Evolutionary conservation across 2,329 filamentous ascomycete species (phyloP).

Genomic region (Penicillium paneum): DNA sequence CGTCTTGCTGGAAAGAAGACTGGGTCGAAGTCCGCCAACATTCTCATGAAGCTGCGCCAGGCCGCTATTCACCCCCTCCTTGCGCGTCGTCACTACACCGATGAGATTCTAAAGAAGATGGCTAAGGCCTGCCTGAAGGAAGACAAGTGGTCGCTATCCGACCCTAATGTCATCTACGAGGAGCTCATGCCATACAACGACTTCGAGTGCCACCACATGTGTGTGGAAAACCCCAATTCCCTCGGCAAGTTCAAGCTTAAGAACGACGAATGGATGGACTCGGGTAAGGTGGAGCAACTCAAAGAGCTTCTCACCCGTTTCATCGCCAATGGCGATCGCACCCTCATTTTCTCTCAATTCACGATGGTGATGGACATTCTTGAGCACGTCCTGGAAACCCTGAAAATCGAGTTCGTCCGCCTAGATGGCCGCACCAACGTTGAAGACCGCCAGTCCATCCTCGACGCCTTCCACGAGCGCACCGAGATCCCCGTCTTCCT

Average conservation of each 20-base stretch:
- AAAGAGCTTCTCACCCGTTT: conserved; percentile 70
- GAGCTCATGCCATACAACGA: conserved; percentile 57
- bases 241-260: conserved; percentile 57
- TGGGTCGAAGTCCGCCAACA: conserved; percentile 57
- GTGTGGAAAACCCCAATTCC: conserved; percentile 50
- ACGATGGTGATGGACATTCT: conserved; percentile 88
- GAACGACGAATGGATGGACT: conserved; percentile 64
- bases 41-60: conserved; percentile 88
- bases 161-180: conserved; percentile 53
- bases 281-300: conserved; percentile 82
- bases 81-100: conserved; percentile 75
- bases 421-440: conserved; percentile 83
- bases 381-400: conserved; percentile 71
- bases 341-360: conserved; percentile 91
- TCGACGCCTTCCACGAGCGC: conserved; percentile 80
- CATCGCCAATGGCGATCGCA: conserved; percentile 76
- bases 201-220: conserved; percentile 60
- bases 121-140: conserved; percentile 70
- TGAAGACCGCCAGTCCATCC: conserved; percentile 76
- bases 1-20: conserved; percentile 55
- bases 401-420: conserved; percentile 74
- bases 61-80: conserved; percentile 88
- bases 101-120: conserved; percentile 73
- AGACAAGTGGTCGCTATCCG: conserved; percentile 52
- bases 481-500: conserved; percentile 82